Conservation (phyloP, 148 eudicot genomes). For the Chenopodium quinoa region DNA sequence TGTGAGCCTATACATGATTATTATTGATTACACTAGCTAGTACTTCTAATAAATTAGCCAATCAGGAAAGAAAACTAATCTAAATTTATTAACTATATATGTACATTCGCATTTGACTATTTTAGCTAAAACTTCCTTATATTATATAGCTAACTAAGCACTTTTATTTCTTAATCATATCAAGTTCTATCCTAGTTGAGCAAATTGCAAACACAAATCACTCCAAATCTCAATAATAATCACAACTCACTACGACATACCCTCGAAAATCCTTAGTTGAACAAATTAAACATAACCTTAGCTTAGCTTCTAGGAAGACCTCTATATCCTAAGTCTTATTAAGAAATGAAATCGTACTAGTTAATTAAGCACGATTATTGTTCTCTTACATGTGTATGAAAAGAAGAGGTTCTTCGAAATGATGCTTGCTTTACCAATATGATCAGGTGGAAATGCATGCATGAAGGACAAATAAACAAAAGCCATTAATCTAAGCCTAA, state of each 20-base stretch:
- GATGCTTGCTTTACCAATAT: slow-evolving; percentile 11
- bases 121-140: no score
- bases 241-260: not conserved
- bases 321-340: not conserved
- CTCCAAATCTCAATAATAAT: no score
- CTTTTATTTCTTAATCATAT: no score
- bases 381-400: slow-evolving; percentile 11
- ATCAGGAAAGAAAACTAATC: no score
- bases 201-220: no score
- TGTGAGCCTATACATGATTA: not conserved
- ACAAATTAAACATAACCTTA: not conserved
- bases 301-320: not conserved
- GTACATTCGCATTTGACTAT: no score
- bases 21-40: not conserved
- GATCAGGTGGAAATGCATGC: slow-evolving; percentile 16
- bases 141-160: no score
- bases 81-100: no score
- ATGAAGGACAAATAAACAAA: slow-evolving; percentile 25
- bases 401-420: not conserved
- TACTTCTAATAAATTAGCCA: no score
- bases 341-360: not conserved
- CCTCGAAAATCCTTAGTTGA: not conserved
- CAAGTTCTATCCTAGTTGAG: no score
- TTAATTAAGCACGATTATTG: slow-evolving; percentile 3
- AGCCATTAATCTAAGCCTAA: slow-evolving; percentile 20